phyloP scores from a whole-genome alignment of 2,329 filamentous ascomycete species.

The Botrytis deweyae region DNA sequence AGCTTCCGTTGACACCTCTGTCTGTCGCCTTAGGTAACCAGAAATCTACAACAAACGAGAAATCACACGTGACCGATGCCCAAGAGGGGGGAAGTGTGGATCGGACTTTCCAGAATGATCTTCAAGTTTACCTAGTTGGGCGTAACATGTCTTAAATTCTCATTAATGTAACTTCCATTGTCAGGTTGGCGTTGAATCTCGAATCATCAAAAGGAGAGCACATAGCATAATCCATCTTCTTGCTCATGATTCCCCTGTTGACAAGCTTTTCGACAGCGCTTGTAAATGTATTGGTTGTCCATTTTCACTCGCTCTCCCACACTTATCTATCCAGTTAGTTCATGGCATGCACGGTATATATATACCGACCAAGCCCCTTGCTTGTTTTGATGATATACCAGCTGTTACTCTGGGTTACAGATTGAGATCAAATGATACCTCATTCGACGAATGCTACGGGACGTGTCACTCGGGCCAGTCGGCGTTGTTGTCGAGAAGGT shows the following conservation, averaged over 20 bases:
- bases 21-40: conserved; percentile 23
- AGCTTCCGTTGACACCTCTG: conserved; percentile 1
- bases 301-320: not conserved
- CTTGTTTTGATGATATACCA: not conserved
- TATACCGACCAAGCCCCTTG: not conserved
- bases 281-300: not conserved
- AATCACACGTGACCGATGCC: not conserved
- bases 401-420: not conserved
- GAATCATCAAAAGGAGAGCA: not conserved
- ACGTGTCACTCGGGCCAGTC: not conserved
- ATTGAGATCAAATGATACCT: not conserved
- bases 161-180: not conserved
- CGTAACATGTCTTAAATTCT: not conserved
- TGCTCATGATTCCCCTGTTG: not conserved
- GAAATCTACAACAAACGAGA: conserved; percentile 8
- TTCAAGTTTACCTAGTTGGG: not conserved
- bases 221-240: not conserved
- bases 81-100: not conserved
- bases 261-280: not conserved
- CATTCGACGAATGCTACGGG: not conserved
- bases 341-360: not conserved
- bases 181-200: not conserved
- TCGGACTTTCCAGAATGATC: not conserved
- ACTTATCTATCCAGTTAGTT: not conserved
- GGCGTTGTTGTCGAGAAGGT: not conserved